Evolutionary conservation across 306 rosid genomes (phyloP).

Genomic region (Vigna hirtella): DNA sequence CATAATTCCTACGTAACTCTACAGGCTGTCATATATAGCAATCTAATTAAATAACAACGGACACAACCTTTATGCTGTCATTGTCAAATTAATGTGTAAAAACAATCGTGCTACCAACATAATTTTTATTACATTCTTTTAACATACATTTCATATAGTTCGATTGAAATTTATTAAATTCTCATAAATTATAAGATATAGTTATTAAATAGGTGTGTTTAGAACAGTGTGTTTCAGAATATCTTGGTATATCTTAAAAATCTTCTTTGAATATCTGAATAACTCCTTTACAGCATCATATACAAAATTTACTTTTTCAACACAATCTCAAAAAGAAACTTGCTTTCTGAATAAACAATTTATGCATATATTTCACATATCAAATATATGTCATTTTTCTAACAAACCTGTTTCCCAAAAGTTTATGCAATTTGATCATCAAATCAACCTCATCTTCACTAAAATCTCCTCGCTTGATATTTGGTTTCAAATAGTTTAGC

Average conservation of each 20-base stretch:
- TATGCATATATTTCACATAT: background rate
- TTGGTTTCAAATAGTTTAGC: conserved; percentile 50
- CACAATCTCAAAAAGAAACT: background rate
- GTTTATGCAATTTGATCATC: conserved; percentile 42
- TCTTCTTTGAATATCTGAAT: background rate
- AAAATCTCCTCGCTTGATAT: conserved; percentile 45
- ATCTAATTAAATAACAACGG: background rate
- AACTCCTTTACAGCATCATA: background rate
- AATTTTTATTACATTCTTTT: too few species aligned
- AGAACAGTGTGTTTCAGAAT: too few species aligned
- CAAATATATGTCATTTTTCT: background rate
- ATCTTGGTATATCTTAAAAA: too few species aligned
- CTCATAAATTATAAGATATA: too few species aligned
- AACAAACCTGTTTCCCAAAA: conserved; percentile 42
- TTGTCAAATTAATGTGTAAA: too few species aligned
- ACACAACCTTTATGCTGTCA: background rate
- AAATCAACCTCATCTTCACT: conserved; percentile 46
- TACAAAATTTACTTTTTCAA: background rate
- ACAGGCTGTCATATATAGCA: background rate
- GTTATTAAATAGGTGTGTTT: too few species aligned
- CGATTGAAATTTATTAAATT: too few species aligned
- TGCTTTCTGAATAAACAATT: background rate
- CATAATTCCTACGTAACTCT: background rate
- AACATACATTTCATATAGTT: too few species aligned
- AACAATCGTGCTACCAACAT: too few species aligned